Conservation (phyloP, 2,329 filamentous ascomycete species). For the Periconia sp. region DNA sequence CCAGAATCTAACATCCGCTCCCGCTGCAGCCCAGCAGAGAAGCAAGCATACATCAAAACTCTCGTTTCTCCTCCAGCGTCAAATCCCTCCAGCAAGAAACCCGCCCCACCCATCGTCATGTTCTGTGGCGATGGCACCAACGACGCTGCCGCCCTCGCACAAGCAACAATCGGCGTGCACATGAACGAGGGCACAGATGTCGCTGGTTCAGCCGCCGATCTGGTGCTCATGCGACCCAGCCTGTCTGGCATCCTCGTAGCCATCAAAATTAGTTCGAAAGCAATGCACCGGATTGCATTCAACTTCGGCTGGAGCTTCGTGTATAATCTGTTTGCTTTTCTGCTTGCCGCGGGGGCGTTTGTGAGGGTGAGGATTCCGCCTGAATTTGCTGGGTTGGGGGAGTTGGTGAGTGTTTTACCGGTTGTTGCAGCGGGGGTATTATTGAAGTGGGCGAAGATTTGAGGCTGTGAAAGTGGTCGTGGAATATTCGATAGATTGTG, state of each 20-base stretch:
- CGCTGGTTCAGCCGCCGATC: constrained; percentile 67
- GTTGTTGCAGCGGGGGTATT: constrained; percentile 61
- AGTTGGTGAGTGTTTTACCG: constrained; percentile 72
- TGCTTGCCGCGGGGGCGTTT: constrained; percentile 61
- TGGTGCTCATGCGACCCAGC: constrained; percentile 62
- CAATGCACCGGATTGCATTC: constrained; percentile 53
- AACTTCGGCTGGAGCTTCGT: constrained; percentile 72
- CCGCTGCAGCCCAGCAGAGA: constrained; percentile 56
- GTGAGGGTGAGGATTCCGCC: constrained; percentile 64
- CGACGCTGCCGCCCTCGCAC: constrained; percentile 71
- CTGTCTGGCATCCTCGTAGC: constrained; percentile 59
- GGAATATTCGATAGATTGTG: background rate
- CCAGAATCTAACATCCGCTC: constrained; percentile 45
- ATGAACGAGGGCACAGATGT: constrained; percentile 64
- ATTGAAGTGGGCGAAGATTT: constrained; percentile 42
- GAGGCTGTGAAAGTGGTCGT: background rate
- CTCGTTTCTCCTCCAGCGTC: constrained; percentile 15
- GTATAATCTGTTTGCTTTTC: constrained; percentile 70
- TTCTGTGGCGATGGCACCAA: constrained; percentile 84
- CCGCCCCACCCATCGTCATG: constrained; percentile 50
- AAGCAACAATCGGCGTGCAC: constrained; percentile 71
- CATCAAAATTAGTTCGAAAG: constrained; percentile 55
- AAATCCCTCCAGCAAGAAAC: background rate
- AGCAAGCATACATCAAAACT: constrained; percentile 54
- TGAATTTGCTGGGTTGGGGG: constrained; percentile 67